Evolutionary conservation across 2,329 filamentous ascomycete species (phyloP).

Genomic region (Fusarium tjaetaba): DNA sequence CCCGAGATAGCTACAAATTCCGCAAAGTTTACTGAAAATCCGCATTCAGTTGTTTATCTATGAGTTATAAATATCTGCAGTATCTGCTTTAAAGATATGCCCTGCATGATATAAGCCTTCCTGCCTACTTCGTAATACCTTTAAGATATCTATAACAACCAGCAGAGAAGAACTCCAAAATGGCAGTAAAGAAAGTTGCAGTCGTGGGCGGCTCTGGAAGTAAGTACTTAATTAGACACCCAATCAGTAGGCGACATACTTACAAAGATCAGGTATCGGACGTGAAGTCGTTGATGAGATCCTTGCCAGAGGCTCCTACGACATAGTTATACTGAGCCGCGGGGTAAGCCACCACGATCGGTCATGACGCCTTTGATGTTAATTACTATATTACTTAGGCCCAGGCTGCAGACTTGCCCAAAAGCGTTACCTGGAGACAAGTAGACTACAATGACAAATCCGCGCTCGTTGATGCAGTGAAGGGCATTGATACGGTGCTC

Average conservation of each 20-base stretch:
- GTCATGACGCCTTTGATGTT: neutral
- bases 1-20: neutral
- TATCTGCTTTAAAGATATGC: no score
- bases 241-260: neutral
- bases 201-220: neutral
- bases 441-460: neutral
- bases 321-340: neutral
- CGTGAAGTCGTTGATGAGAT: neutral
- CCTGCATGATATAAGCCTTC: accelerated
- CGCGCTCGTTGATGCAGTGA: neutral
- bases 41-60: neutral
- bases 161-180: neutral
- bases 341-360: neutral
- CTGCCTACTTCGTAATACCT: no score
- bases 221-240: neutral
- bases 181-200: neutral
- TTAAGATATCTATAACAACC: no score
- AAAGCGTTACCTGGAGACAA: neutral
- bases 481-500: neutral
- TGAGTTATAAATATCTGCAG: neutral
- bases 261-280: neutral
- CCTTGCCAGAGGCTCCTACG: neutral
- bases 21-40: neutral
- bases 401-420: neutral
- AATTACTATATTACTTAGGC: neutral